Evolutionary conservation across 352 stramenopile species (phyloP).

Genomic region (Pythium guiyangense): DNA sequence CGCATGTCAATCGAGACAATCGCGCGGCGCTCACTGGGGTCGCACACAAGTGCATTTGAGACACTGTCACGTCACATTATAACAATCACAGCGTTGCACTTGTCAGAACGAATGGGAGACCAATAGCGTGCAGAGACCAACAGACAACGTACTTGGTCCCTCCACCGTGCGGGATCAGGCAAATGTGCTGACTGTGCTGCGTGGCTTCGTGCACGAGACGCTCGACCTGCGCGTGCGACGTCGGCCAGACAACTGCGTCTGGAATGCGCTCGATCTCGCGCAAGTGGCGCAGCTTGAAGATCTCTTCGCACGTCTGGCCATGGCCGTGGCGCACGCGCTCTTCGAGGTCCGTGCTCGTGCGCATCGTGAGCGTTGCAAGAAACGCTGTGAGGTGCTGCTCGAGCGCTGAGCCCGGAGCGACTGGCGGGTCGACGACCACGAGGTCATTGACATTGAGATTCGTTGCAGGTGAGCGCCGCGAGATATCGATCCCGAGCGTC

Average conservation of each 20-base stretch:
- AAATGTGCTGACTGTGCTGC: constrained; percentile 56
- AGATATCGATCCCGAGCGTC: constrained; percentile 42
- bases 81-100: too few species aligned
- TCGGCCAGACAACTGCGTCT: constrained; percentile 90
- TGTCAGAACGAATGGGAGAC: too few species aligned
- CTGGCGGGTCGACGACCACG: constrained; percentile 10
- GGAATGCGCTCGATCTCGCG: constrained; percentile 61
- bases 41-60: constrained; percentile 58
- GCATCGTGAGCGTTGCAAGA: constrained; percentile 25
- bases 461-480: constrained; percentile 27
- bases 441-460: constrained; percentile 30
- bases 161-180: constrained; percentile 93
- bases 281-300: constrained; percentile 50
- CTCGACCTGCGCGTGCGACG: constrained; percentile 77
- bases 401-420: constrained; percentile 9
- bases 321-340: constrained; percentile 65
- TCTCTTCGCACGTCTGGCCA: constrained; percentile 70
- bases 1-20: constrained; percentile 95
- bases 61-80: too few species aligned
- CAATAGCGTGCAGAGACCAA: too few species aligned
- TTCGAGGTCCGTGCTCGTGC: constrained; percentile 32
- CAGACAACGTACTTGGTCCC: constrained; percentile 89
- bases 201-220: constrained; percentile 71
- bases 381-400: constrained; percentile 29
- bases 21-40: constrained; percentile 64